A percentile compares a stretch with the other conserved stretches of the same genome.
Conservation (phyloP, 1,284 basidiomycete species). For the Rhizoctonia solani region DNA sequence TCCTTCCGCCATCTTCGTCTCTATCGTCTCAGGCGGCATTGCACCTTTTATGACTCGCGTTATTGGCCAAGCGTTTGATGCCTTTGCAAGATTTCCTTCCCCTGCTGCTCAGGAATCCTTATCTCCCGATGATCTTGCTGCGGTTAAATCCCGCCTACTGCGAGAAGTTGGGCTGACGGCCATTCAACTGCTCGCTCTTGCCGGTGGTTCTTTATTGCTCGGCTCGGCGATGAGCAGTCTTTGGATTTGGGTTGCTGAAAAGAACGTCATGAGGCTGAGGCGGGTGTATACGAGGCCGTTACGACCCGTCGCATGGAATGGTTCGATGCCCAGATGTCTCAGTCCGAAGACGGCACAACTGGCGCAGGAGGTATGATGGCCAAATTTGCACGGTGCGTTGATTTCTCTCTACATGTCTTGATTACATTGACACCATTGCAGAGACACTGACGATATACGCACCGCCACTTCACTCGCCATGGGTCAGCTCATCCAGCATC, state of each 20-base stretch:
- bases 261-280: constrained; percentile 72
- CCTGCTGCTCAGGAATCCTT: constrained; percentile 49
- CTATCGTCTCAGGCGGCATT: constrained; percentile 73
- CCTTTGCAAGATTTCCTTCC: constrained; percentile 63
- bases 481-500: constrained; percentile 78
- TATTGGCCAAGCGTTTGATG: constrained; percentile 83
- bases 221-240: constrained; percentile 75
- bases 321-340: constrained; percentile 83
- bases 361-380: constrained; percentile 94
- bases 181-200: constrained; percentile 73
- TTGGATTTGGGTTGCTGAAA: constrained; percentile 90
- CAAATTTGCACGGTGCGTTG: constrained; percentile 81
- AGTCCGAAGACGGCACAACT: constrained; percentile 53
- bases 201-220: constrained; percentile 68
- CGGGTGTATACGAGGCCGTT: constrained; percentile 72
- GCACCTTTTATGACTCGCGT: constrained; percentile 94
- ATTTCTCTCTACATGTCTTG: neutral
- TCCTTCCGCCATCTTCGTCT: constrained; percentile 76
- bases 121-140: constrained; percentile 44
- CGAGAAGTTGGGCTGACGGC: constrained; percentile 63
- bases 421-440: constrained; percentile 44
- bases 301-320: constrained; percentile 77
- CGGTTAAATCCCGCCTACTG: constrained; percentile 58
- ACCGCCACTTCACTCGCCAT: constrained; percentile 77
- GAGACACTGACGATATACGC: constrained; percentile 94